phyloP scores from a whole-genome alignment of 2,329 filamentous ascomycete species.

The Cytospora paraplurivora region DNA sequence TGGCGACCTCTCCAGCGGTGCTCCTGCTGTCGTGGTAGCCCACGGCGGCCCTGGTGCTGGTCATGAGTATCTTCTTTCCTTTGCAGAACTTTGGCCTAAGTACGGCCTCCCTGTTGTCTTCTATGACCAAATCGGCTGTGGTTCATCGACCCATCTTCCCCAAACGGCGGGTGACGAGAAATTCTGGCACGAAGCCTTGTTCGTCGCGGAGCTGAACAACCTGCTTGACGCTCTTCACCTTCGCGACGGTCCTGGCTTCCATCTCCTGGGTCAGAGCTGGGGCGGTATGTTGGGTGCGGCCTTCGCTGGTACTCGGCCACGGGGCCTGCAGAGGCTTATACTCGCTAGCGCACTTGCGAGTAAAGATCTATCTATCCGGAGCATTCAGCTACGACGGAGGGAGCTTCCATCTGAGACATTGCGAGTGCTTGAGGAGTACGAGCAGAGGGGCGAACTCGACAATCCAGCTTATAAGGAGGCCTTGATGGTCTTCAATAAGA shows the following conservation, averaged over 20 bases:
- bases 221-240: conserved; percentile 30
- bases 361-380: conserved; percentile 27
- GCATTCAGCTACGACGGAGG: conserved; percentile 3
- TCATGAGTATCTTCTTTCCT: conserved; percentile 43
- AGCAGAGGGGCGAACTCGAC: neutral
- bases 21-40: conserved; percentile 7
- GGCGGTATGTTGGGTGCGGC: conserved; percentile 14
- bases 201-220: conserved; percentile 33
- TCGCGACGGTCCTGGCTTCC: conserved; percentile 26
- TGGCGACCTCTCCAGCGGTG: conserved; percentile 11
- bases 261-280: conserved; percentile 22
- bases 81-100: conserved; percentile 12
- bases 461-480: conserved; percentile 11
- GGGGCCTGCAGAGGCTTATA: conserved; percentile 34
- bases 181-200: conserved; percentile 33
- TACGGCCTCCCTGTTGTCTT: conserved; percentile 48
- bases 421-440: neutral
- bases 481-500: conserved; percentile 16
- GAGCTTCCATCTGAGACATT: conserved; percentile 7
- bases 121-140: conserved; percentile 58
- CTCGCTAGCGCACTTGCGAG: conserved; percentile 37
- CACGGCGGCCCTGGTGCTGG: conserved; percentile 50
- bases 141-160: conserved; percentile 48
- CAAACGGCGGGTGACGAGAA: conserved; percentile 39
- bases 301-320: conserved; percentile 14